Percentiles rank a stretch among this genome's conserved stretches.
These are phyloP conservation scores for Candida ficus DNA, from an alignment of 805 yeast genomes.

Conservation along the genomic window DNA sequence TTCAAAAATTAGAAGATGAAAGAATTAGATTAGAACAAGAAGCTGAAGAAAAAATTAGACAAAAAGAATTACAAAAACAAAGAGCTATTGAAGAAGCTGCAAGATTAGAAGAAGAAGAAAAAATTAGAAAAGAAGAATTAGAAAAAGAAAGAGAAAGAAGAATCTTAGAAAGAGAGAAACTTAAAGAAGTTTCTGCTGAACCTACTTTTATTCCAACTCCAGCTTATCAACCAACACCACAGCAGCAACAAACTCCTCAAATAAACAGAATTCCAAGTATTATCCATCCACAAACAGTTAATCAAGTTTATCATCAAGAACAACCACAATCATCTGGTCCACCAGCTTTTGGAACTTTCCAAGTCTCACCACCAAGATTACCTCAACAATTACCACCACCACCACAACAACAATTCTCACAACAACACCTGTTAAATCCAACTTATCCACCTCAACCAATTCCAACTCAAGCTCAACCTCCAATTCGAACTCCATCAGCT, in stretches of 20 bases:
- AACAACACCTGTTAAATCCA: not conserved
- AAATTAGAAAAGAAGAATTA: conserved; percentile 14
- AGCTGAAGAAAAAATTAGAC: conserved; percentile 19
- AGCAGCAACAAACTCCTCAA: not conserved
- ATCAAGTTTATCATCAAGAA: not conserved
- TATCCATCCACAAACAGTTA: not conserved
- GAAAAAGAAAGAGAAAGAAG: conserved; percentile 23
- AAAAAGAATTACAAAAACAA: conserved; percentile 18
- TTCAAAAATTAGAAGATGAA: conserved; percentile 19
- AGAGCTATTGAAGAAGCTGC: conserved; percentile 15
- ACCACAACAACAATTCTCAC: not conserved
- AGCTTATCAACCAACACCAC: too few relatives aligned
- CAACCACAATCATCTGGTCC: not conserved
- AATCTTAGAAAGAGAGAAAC: conserved; percentile 20
- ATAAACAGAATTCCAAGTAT: not conserved
- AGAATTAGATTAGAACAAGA: conserved; percentile 16
- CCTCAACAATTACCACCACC: not conserved
- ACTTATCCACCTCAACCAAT: not conserved
- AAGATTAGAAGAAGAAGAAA: conserved; percentile 17
- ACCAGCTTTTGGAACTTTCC: conserved; percentile 7
- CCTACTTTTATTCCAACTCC: too few relatives aligned
- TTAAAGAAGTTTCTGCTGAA: conserved; percentile 5
- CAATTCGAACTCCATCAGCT: too few relatives aligned
- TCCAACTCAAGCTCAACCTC: not conserved
- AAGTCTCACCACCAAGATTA: not conserved